Percentiles rank a stretch among this genome's conserved stretches.
Evolutionary conservation across 208 protist genomes (phyloP).

Genomic region (Blechomonas ayalai): DNA sequence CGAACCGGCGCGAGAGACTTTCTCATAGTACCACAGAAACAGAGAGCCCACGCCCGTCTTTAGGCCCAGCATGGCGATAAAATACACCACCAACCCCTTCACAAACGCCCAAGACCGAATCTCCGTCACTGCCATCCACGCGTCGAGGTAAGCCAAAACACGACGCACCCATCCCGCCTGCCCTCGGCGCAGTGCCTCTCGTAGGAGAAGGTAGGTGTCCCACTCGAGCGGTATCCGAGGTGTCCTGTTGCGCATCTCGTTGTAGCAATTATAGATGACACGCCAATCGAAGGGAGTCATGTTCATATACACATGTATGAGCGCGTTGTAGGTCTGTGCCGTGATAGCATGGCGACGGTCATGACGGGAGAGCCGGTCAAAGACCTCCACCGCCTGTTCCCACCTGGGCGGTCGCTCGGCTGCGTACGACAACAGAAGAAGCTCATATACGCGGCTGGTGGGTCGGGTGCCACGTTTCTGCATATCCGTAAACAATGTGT

Average conservation of each 20-base stretch:
- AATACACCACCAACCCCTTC: slow-evolving; percentile 34
- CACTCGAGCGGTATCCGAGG: slow-evolving; percentile 69
- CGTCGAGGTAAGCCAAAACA: slow-evolving; percentile 65
- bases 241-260: slow-evolving; percentile 58
- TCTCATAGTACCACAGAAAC: slow-evolving; percentile 31
- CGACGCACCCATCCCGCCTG: slow-evolving; percentile 56
- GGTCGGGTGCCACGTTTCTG: slow-evolving; percentile 48
- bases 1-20: too few relatives aligned
- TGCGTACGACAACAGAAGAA: slow-evolving; percentile 64
- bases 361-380: slow-evolving; percentile 68
- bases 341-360: slow-evolving; percentile 24
- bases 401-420: slow-evolving; percentile 71
- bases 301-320: slow-evolving; percentile 85
- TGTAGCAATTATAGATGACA: slow-evolving; percentile 86
- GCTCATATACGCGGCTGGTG: slow-evolving; percentile 50
- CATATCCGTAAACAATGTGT: slow-evolving; percentile 71
- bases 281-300: slow-evolving; percentile 88
- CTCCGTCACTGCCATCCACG: slow-evolving; percentile 68
- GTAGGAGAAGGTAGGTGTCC: slow-evolving; percentile 72
- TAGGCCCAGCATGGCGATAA: slow-evolving; percentile 39
- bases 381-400: slow-evolving; percentile 67
- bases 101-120: slow-evolving; percentile 49
- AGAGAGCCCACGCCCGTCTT: slow-evolving; percentile 34
- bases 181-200: slow-evolving; percentile 56
- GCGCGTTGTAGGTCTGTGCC: slow-evolving; percentile 75